phyloP scores from a whole-genome alignment of 805 yeast genomes.

The Saturnispora ahearnii region DNA sequence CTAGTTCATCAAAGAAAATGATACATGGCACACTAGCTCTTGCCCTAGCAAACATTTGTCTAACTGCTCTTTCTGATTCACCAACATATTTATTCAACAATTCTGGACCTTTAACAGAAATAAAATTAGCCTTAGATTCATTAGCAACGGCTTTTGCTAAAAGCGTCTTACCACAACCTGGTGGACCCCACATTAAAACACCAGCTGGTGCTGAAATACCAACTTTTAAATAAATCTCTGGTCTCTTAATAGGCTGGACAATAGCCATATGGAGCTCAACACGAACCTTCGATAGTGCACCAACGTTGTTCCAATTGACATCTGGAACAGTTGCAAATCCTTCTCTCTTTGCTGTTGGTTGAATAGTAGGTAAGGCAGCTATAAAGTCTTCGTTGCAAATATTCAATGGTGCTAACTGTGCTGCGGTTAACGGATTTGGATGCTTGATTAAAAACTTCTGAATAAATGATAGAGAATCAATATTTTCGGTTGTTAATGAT shows the following conservation, averaged over 20 bases:
- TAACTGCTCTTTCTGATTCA: slow-evolving; percentile 85
- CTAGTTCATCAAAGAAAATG: slow-evolving; percentile 91
- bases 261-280: slow-evolving; percentile 94
- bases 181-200: slow-evolving; percentile 97
- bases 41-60: slow-evolving; percentile 89
- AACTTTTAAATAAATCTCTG: slow-evolving; percentile 79
- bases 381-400: slow-evolving; percentile 75
- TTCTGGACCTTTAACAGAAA: slow-evolving; percentile 94
- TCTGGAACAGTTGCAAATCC: slow-evolving; percentile 99
- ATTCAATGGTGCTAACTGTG: slow-evolving; percentile 66
- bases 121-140: slow-evolving; percentile 92
- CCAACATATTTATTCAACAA: slow-evolving; percentile 93
- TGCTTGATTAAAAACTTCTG: slow-evolving; percentile 64
- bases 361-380: slow-evolving; percentile 82
- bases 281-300: slow-evolving; percentile 73
- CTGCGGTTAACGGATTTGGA: slow-evolving; percentile 70
- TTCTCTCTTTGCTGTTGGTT: slow-evolving; percentile 96
- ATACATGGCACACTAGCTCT: slow-evolving; percentile 93
- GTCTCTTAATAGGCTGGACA: slow-evolving; percentile 91
- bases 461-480: slow-evolving; percentile 41
- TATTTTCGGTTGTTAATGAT: background rate
- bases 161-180: slow-evolving; percentile 97
- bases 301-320: slow-evolving; percentile 91
- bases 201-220: slow-evolving; percentile 98
- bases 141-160: slow-evolving; percentile 97